Conservation (phyloP, 2,329 filamentous ascomycete species). For the Pseudogymnoascus sp. region DNA sequence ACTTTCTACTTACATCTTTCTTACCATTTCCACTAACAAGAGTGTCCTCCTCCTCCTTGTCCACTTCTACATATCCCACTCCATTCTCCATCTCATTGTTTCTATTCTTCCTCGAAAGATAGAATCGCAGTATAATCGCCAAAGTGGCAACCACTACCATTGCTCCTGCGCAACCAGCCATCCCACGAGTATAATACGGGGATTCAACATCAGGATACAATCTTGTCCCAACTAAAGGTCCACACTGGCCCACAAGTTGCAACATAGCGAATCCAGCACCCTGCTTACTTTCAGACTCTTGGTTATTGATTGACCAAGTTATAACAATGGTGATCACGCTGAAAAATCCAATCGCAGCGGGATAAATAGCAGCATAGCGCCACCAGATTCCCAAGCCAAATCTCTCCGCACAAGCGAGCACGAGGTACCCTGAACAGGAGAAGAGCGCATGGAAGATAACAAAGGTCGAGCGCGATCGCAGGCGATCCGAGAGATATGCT, state of each 20-base stretch:
- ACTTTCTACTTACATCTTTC: neutral
- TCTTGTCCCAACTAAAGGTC: conserved; percentile 39
- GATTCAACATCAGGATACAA: conserved; percentile 43
- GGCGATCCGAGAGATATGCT: conserved; percentile 61
- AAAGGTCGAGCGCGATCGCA: conserved; percentile 52
- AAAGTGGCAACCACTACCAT: conserved; percentile 40
- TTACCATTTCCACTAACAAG: neutral
- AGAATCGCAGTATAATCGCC: conserved; percentile 33
- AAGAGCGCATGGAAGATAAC: conserved; percentile 61
- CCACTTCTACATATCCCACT: neutral
- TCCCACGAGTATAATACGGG: conserved; percentile 40
- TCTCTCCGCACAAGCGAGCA: conserved; percentile 52
- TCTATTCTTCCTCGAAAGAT: conserved; percentile 21
- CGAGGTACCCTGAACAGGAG: conserved; percentile 51
- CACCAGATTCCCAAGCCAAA: conserved; percentile 35
- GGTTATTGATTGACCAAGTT: conserved; percentile 85
- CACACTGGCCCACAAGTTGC: conserved; percentile 55
- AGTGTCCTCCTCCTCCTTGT: neutral
- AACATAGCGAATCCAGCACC: conserved; percentile 72
- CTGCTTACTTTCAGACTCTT: conserved; percentile 57
- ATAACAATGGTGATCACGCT: conserved; percentile 76
- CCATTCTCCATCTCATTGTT: neutral
- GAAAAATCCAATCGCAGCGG: conserved; percentile 74
- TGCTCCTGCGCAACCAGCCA: conserved; percentile 40
- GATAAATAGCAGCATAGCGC: conserved; percentile 70